Evolutionary conservation across 129 eudicot genomes (phyloP), one percentile per base, ranked within the genome.

Genomic region (Centella asiatica): DNA sequence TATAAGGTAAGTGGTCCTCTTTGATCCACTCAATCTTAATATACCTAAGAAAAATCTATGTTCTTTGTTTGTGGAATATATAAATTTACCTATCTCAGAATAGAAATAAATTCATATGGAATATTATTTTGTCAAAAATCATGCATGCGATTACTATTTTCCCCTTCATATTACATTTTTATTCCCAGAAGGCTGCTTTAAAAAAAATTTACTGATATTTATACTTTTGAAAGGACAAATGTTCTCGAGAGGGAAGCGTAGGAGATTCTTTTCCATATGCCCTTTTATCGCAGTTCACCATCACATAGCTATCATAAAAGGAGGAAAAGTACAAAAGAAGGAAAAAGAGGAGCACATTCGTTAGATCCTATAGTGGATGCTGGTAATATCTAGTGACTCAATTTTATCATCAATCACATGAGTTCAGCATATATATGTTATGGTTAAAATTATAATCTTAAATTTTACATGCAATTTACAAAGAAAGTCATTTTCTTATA

Each of bases 351-450:
- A 28, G 59, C 20, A 53, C 58, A 53, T 26, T 53, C 22, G 1
- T 53, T 53, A 53, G 58, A 53, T 53, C 31, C 58, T 12, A 53
- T 53, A 53, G 59, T 54, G 26, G 26, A 54, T 54, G 34, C 59
- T 54, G n/a, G n/a, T n/a, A 17, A 42, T 42, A 14, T 42, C 11
- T 15, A 11, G 19, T 11, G 47, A n/a, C n/a, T 42, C 47, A 14
- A 3, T 42, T n/a, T 15, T 42, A 42, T 42, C n/a, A 11, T 42
- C 47, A 12, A 11, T 42, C 19, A 15, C n/a, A 42, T n/a, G n/a
- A n/a, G n/a, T n/a, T n/a, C n/a, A n/a, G n/a, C n/a, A n/a, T n/a
- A n/a, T n/a, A n/a, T n/a, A n/a, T n/a, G n/a, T n/a, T n/a, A n/a
- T n/a, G n/a, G n/a, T n/a, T n/a, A n/a, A n/a, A n/a, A n/a, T n/a